phyloP scores from a whole-genome alignment of 164 flowering plant genomes.

The Vitis labrusca region DNA sequence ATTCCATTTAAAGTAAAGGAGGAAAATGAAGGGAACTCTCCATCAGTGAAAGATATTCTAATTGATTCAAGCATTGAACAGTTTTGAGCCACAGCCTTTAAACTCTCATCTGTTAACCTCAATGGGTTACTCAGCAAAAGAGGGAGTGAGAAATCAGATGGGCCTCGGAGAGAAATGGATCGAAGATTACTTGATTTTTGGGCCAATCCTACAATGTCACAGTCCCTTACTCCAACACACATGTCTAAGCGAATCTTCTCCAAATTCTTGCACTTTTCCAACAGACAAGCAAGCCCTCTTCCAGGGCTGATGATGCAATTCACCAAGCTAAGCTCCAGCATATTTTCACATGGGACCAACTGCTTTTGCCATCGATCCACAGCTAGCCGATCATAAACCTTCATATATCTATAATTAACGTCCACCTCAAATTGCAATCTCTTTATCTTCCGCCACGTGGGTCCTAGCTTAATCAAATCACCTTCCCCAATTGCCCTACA shows the following conservation, averaged over 20 bases:
- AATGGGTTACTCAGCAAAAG: slow-evolving; percentile 45
- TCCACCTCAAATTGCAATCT: slow-evolving; percentile 75
- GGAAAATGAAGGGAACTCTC: slow-evolving; percentile 73
- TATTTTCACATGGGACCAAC: slow-evolving; percentile 58
- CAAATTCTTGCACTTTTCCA: slow-evolving; percentile 64
- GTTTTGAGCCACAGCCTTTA: slow-evolving; percentile 60
- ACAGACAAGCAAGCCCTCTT: slow-evolving; percentile 72
- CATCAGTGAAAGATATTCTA: slow-evolving; percentile 66
- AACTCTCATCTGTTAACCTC: slow-evolving; percentile 67
- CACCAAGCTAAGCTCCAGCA: slow-evolving; percentile 69
- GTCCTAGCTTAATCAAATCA: slow-evolving; percentile 66
- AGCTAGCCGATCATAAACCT: slow-evolving; percentile 56
- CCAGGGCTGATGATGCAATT: slow-evolving; percentile 77
- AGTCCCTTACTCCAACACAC: slow-evolving; percentile 78
- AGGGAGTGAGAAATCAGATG: slow-evolving; percentile 67
- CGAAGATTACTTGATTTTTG: slow-evolving; percentile 54
- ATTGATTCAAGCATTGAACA: slow-evolving; percentile 69
- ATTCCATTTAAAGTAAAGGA: slow-evolving; percentile 64
- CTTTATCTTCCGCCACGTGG: slow-evolving; percentile 63
- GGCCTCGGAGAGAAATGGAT: slow-evolving; percentile 64
- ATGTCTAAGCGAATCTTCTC: slow-evolving; percentile 76
- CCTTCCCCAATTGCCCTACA: slow-evolving; percentile 88
- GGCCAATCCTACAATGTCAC: slow-evolving; percentile 59
- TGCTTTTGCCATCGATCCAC: slow-evolving; percentile 74
- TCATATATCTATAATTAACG: slow-evolving; percentile 73